Percentiles rank a stretch among this genome's conserved stretches.
Evolutionary conservation across 176 grass and related monocot species (phyloP).

Genomic region (maize (Zea mays)): DNA sequence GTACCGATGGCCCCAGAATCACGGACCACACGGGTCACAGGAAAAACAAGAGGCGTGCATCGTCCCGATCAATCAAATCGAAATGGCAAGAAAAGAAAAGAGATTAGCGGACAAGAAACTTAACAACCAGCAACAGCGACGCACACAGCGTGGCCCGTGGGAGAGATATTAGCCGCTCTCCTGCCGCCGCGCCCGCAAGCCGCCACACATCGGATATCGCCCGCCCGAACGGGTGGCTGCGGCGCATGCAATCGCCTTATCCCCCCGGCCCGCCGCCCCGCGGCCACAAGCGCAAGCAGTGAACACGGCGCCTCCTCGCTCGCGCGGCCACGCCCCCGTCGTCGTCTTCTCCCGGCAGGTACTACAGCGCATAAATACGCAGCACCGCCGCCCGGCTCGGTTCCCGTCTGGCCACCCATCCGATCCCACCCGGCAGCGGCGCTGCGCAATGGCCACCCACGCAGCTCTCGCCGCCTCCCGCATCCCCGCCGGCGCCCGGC

Average conservation of each 20-base stretch:
- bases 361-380: slow-evolving; percentile 30
- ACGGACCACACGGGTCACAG: not conserved
- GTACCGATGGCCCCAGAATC: not conserved
- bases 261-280: slow-evolving; percentile 3
- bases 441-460: slow-evolving; percentile 75
- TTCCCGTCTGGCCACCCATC: slow-evolving; percentile 5
- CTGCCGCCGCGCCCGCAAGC: not conserved
- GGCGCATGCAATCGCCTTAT: slow-evolving; percentile 62
- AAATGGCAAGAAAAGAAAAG: not conserved
- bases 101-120: not conserved
- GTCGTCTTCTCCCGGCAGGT: no score
- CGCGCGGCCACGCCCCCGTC: not conserved
- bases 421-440: not conserved
- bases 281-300: slow-evolving; percentile 52
- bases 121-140: not conserved
- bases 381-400: not conserved
- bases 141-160: not conserved
- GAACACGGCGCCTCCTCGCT: slow-evolving; percentile 33
- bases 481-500: slow-evolving; percentile 61
- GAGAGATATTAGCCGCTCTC: not conserved
- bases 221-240: slow-evolving; percentile 53
- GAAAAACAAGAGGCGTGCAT: not conserved
- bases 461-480: slow-evolving; percentile 84
- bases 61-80: no score
- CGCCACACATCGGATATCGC: slow-evolving; percentile 40